Conservation (phyloP, 2,329 filamentous ascomycete species). For the Curvularia eragrostidis region DNA sequence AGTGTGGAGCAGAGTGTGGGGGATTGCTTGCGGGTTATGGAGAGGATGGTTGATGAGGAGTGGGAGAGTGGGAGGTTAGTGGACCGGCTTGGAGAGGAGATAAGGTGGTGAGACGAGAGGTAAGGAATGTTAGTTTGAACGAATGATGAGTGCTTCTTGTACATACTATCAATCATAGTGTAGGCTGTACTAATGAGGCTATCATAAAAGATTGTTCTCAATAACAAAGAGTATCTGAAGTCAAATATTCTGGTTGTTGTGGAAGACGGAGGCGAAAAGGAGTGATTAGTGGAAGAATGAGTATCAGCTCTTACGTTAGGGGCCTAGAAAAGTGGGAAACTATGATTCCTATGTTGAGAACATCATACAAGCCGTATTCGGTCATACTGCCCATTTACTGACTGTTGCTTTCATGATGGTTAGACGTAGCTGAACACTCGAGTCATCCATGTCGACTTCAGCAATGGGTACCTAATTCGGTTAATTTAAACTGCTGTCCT, state of each 20-base stretch:
- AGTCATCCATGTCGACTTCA: not conserved
- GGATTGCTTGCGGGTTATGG: conserved; percentile 50
- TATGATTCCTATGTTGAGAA: too few species aligned
- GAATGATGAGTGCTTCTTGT: not conserved
- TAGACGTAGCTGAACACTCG: not conserved
- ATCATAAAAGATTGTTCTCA: not conserved
- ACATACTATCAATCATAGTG: not conserved
- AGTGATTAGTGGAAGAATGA: too few species aligned
- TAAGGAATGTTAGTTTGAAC: not conserved
- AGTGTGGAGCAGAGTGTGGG: conserved; percentile 51
- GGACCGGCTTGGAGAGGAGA: conserved; percentile 53
- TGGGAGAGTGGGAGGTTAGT: conserved; percentile 51
- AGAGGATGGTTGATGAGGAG: conserved; percentile 29
- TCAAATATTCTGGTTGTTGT: not conserved
- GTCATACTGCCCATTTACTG: not conserved
- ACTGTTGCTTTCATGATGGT: not conserved
- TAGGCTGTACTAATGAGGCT: not conserved
- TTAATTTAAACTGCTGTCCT: not conserved
- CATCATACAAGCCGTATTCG: too few species aligned
- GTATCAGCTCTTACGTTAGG: too few species aligned
- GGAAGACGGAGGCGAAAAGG: not conserved
- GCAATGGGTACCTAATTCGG: not conserved
- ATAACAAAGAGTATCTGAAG: not conserved
- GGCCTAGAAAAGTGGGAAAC: too few species aligned
- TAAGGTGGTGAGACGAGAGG: conserved; percentile 50